These are phyloP conservation scores for Ceriops tagal DNA, from an alignment of 345 rosid species.

Conservation along the genomic window DNA sequence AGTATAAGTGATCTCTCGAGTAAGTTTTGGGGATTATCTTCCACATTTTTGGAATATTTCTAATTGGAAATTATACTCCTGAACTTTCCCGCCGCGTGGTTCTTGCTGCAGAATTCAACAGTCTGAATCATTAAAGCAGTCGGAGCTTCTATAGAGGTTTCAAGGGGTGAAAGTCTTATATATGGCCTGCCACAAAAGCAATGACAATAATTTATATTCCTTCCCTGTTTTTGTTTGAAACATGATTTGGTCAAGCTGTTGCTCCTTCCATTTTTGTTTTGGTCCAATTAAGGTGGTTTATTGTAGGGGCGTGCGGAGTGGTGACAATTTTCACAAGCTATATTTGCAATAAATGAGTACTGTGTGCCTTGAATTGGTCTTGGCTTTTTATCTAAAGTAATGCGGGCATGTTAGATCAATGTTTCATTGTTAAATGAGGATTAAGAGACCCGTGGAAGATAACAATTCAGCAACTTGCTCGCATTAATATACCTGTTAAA, in stretches of 20 bases:
- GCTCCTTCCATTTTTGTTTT: neutral
- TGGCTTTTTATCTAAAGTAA: no score
- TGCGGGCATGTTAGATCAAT: no score
- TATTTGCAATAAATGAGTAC: neutral
- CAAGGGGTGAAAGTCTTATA: neutral
- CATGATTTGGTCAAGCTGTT: neutral
- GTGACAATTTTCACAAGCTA: neutral
- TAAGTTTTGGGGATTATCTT: no score
- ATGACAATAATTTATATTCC: neutral
- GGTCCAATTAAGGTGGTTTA: neutral
- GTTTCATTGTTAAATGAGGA: no score
- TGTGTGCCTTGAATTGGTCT: no score
- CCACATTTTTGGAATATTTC: no score
- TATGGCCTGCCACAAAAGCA: neutral
- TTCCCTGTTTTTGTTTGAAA: neutral
- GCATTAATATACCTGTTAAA: no score
- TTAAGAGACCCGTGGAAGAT: no score
- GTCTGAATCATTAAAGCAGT: neutral
- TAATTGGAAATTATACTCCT: no score
- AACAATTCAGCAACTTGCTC: no score
- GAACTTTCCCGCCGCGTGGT: neutral
- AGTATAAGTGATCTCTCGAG: neutral
- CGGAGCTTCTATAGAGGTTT: neutral
- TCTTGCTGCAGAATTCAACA: slow-evolving; percentile 7
- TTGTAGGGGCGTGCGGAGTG: neutral